Conservation (phyloP, 2,329 filamentous ascomycete species). For the Magnaporthiopsis rhizophila region DNA sequence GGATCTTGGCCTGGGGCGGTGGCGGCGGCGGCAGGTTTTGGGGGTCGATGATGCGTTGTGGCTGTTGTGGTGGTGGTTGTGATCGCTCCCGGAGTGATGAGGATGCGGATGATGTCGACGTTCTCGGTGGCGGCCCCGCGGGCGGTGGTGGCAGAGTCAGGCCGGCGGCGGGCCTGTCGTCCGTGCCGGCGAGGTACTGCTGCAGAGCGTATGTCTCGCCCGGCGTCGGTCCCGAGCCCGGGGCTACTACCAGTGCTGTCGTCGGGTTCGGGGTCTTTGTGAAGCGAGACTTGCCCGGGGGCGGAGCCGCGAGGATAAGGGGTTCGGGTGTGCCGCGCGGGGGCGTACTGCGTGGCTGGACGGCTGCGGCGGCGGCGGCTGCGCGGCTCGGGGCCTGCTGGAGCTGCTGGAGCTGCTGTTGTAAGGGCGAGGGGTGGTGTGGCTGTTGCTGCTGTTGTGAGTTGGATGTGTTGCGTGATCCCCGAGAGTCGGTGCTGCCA, state of each 20-base stretch:
- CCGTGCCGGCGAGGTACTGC: slow-evolving; percentile 26
- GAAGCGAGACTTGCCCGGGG: slow-evolving; percentile 5
- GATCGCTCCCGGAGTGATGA: not conserved
- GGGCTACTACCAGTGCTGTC: not conserved
- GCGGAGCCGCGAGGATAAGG: slow-evolving; percentile 3
- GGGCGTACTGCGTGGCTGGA: slow-evolving; percentile 7
- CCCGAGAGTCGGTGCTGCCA: slow-evolving; percentile 4
- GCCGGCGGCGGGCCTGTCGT: slow-evolving; percentile 14
- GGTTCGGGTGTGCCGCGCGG: slow-evolving; percentile 6
- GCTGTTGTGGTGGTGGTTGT: slow-evolving; percentile 7
- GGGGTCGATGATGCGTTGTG: slow-evolving; percentile 6
- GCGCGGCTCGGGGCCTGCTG: slow-evolving; percentile 2
- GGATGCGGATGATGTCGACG: not conserved
- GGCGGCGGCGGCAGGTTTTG: slow-evolving; percentile 15
- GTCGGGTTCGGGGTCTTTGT: slow-evolving; percentile 1
- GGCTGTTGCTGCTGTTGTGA: not conserved
- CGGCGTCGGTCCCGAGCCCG: not conserved
- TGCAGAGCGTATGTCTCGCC: slow-evolving; percentile 26
- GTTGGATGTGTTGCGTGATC: slow-evolving; percentile 1
- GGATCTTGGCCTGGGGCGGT: slow-evolving; percentile 20
- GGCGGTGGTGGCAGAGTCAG: slow-evolving; percentile 14
- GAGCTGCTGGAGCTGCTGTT: slow-evolving; percentile 1
- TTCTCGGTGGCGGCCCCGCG: slow-evolving; percentile 9
- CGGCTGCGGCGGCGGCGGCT: slow-evolving; percentile 2
- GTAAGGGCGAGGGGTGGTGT: not conserved